These are phyloP conservation scores for Penicillium sp. DNA, from an alignment of 2,329 filamentous ascomycete genomes.

Conservation along the genomic window DNA sequence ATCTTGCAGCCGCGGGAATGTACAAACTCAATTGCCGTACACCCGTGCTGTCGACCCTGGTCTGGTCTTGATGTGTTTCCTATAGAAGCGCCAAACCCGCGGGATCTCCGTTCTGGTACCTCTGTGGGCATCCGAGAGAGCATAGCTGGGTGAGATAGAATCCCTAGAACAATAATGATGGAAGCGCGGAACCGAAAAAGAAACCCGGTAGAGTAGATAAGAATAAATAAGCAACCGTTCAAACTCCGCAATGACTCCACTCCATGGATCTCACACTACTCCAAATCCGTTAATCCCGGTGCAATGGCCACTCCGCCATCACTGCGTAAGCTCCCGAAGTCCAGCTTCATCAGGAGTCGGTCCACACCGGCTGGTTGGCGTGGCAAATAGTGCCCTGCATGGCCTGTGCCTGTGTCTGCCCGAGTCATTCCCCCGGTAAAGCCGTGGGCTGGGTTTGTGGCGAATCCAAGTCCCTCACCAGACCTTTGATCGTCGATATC, in stretches of 20 bases:
- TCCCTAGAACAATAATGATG: background rate
- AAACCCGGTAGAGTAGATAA: background rate
- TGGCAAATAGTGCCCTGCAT: slow-evolving; percentile 59
- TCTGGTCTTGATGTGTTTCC: background rate
- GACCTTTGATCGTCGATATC: slow-evolving; percentile 62
- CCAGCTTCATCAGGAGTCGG: slow-evolving; percentile 85
- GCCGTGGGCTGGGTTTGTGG: background rate
- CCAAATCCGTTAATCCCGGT: slow-evolving; percentile 12
- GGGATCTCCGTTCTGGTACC: background rate
- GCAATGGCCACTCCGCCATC: slow-evolving; percentile 16
- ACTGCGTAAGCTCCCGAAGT: slow-evolving; percentile 50
- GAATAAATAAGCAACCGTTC: background rate
- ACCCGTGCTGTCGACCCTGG: background rate
- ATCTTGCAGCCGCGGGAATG: slow-evolving; percentile 8
- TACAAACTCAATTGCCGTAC: slow-evolving; percentile 1
- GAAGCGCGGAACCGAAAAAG: background rate
- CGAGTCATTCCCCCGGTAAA: background rate
- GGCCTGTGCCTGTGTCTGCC: slow-evolving; percentile 2
- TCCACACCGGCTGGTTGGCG: slow-evolving; percentile 78
- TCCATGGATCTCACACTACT: background rate
- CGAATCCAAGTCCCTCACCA: slow-evolving; percentile 34
- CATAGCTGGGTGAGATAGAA: background rate
- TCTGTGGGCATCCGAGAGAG: background rate
- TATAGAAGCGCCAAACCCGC: slow-evolving; percentile 1
- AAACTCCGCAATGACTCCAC: background rate